Evolutionary conservation across 2,329 filamentous ascomycete genomes (phyloP).

Genomic region (Fusarium newnesense): DNA sequence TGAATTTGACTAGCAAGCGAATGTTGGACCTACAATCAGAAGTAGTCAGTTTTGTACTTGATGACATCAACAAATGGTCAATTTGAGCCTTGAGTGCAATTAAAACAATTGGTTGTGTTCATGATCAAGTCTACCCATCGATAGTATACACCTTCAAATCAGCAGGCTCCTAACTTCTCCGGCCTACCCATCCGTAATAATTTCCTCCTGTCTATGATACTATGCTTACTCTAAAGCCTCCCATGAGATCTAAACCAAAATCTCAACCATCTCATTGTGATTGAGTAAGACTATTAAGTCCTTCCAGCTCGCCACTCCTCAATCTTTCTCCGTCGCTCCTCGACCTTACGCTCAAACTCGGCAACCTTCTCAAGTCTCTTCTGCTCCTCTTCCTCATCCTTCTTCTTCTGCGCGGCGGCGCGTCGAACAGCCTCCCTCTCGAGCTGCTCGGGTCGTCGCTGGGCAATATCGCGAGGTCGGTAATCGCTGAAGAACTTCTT

Average conservation of each 20-base stretch:
- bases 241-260: slow-evolving; percentile 18
- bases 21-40: background rate
- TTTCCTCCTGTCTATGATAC: slow-evolving; percentile 25
- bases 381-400: slow-evolving; percentile 62
- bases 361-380: slow-evolving; percentile 65
- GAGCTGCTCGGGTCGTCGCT: slow-evolving; percentile 86
- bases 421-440: slow-evolving; percentile 75
- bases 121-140: slow-evolving; percentile 34
- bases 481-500: slow-evolving; percentile 92
- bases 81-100: background rate
- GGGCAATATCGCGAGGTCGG: slow-evolving; percentile 91
- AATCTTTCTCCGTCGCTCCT: slow-evolving; percentile 61
- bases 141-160: slow-evolving; percentile 28
- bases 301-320: slow-evolving; percentile 57
- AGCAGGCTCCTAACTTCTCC: background rate
- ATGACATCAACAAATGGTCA: background rate
- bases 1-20: background rate
- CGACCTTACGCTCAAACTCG: slow-evolving; percentile 68
- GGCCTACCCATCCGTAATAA: background rate
- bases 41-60: too few relatives aligned
- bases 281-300: background rate
- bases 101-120: slow-evolving; percentile 18
- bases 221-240: slow-evolving; percentile 24
- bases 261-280: background rate
- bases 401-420: slow-evolving; percentile 59